These are phyloP conservation scores for Microdochium nivale DNA, from an alignment of 2,329 filamentous ascomycete species.

Conservation along the genomic window DNA sequence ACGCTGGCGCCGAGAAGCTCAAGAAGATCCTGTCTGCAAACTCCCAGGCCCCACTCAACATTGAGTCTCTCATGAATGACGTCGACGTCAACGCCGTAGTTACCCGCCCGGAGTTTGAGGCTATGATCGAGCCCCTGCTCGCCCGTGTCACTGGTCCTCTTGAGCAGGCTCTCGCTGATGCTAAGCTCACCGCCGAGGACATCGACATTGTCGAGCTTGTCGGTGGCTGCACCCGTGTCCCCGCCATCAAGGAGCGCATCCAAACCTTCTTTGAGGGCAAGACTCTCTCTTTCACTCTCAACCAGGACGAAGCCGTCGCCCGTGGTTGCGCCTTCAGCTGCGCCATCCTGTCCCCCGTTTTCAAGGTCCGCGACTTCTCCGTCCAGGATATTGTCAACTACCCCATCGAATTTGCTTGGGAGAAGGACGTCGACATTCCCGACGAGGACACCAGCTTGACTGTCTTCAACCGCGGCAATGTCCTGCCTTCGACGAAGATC, in stretches of 20 bases:
- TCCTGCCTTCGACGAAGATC: constrained; percentile 97
- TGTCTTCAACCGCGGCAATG: constrained; percentile 95
- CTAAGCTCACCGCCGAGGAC: constrained; percentile 82
- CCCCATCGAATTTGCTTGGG: constrained; percentile 97
- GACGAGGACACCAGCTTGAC: constrained; percentile 96
- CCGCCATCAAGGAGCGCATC: constrained; percentile 83
- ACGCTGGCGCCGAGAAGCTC: constrained; percentile 86
- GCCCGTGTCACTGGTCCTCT: constrained; percentile 64
- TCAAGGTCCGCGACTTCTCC: constrained; percentile 96
- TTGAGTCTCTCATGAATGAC: constrained; percentile 98
- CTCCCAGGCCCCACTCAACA: constrained; percentile 83
- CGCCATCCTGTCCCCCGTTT: constrained; percentile 92
- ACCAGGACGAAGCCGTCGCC: constrained; percentile 95
- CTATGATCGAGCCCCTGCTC: constrained; percentile 78
- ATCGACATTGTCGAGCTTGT: constrained; percentile 92
- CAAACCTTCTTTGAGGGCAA: constrained; percentile 81
- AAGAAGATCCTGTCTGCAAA: constrained; percentile 99
- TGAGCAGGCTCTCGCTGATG: constrained; percentile 89
- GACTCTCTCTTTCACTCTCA: constrained; percentile 87
- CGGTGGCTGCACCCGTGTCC: constrained; percentile 90
- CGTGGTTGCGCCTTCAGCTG: constrained; percentile 96
- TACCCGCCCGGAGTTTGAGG: constrained; percentile 90
- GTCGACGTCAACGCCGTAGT: constrained; percentile 83
- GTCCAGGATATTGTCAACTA: constrained; percentile 97
- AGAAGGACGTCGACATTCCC: constrained; percentile 95